Evolutionary conservation across 345 rosid species (phyloP), one percentile per base, ranked within the genome.

Genomic region (Conringia planisiliqua): DNA sequence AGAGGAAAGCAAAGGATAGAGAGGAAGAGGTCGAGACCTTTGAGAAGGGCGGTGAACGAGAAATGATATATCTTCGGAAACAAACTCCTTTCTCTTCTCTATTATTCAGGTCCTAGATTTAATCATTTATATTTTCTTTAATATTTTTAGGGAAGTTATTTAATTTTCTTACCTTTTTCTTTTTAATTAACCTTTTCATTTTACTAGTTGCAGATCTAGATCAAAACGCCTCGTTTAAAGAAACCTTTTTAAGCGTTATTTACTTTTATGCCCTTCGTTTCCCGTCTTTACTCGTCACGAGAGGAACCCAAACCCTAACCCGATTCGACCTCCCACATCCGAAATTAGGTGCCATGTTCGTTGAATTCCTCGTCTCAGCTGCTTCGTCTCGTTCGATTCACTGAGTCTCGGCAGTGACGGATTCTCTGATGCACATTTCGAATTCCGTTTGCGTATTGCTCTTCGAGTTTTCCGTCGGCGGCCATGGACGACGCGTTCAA

Each of bases 401-500:
- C 57, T 46, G 76, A 52, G 16, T 33, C 68, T 59, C 59, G 33
- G 39, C 64, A 9, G 38, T 52, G 56, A 46, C 63, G 79, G 63
- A 72, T 72, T 14, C 66, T 4, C 71, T 70, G 75, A 77, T 70
- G 76, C 80, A 62, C 80, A 70, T 76, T 60, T 59, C 63, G 74
- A 44, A 52, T 77, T 58, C 71, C 54, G 77, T 16, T 43, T 74
- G 61, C 66, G 70, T 76, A 30, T 55, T 52, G 73, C 67, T 60
- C 73, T 77, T 80, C 69, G 78, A 80, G 58, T 29, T 67, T 44
- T 69, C 72, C 39, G 54, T 70, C 72, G 80, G 71, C 33, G 81
- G 46, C 67, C 74, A 89, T 87, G 94, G 86, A 85, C 65, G 85
- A 84, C 65, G 78, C 74, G 59, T 76, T 80, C 74, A 86, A 80